Evolutionary conservation across 2,329 filamentous ascomycete species (phyloP), one percentile per base, ranked within the genome.

Genomic region (Xylaria arbuscula): DNA sequence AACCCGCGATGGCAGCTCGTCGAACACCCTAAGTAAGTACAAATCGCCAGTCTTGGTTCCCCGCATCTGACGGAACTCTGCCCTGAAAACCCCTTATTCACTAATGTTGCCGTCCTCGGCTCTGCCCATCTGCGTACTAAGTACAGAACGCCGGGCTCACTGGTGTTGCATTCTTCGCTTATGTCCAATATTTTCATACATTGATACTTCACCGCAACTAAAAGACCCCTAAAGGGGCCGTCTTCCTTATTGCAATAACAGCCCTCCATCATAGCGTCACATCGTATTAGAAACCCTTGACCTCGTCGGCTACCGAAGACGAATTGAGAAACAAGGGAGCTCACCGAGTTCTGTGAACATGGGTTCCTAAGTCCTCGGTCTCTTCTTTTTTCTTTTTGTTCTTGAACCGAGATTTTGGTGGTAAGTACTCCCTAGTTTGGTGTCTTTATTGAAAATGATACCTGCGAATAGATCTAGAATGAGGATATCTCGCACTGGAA

Each of bases 1-100:
- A 68, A 67, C 56, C 62, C 56, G 28, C 66, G 47, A 58, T 58
- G 28, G 51, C 57, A 62, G 22, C 42, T 62, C 50, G 24, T 7
- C 17, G 24, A n/a, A 22, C 17, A 47, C 17, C 45, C n/a, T 19
- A n/a, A n/a, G n/a, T n/a, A n/a, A n/a, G n/a, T n/a, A 9, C n/a
- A 28, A 28, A 5, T 24, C 13, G 22, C 4, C 55, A 34, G 1
- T 51, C 15, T 17, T 36, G 45, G 4, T 28, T 24, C 56, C 66
- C 66, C 60, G 60, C 65, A 60, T 7, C 48, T 40, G 28, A 58
- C 7, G 28, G 50, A 55, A 56, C 19, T 36, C 38, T 36, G 45
- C 42, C 9, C n/a, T 47, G 15, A n/a, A 47, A 47, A 19, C 4
- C 42, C n/a, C 17, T 19, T 19, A 9, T 47, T n/a, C 10, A n/a